Evolutionary conservation across 805 yeast genomes (phyloP).

Genomic region (Metschnikowia proteae): DNA sequence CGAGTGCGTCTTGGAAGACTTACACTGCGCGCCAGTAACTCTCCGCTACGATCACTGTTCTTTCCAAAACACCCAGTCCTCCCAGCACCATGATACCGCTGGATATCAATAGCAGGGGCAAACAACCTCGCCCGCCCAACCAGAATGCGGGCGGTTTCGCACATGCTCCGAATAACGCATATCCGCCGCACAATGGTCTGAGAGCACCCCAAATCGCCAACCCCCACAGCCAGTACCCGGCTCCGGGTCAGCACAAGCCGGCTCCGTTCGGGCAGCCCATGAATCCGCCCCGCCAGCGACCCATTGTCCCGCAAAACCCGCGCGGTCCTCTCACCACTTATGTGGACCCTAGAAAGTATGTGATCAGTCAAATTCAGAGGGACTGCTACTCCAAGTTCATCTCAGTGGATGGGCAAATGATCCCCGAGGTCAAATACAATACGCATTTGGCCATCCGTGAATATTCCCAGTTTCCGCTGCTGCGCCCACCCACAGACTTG

Average conservation of each 20-base stretch:
- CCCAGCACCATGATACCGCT: constrained; percentile 12
- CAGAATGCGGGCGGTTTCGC: neutral
- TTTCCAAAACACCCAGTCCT: neutral
- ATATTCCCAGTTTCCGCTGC: constrained; percentile 64
- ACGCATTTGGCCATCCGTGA: constrained; percentile 76
- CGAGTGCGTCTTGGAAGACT: neutral
- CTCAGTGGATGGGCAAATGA: constrained; percentile 14
- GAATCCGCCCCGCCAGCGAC: constrained; percentile 7
- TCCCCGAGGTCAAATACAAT: constrained; percentile 47
- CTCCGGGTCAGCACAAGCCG: neutral
- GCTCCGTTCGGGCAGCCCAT: neutral
- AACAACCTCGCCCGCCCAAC: neutral
- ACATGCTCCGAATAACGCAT: neutral
- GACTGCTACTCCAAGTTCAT: constrained; percentile 37
- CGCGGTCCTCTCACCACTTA: constrained; percentile 1
- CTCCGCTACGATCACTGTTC: neutral
- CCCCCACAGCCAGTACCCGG: constrained; percentile 1
- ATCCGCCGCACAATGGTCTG: neutral
- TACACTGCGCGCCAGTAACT: neutral
- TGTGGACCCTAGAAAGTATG: constrained; percentile 18
- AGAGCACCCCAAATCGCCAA: neutral
- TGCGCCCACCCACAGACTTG: constrained; percentile 60
- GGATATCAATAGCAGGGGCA: constrained; percentile 8
- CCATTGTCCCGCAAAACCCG: neutral
- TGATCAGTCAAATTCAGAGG: constrained; percentile 31